phyloP scores from a whole-genome alignment of 352 stramenopile genomes.

The Blastocystis sp. region DNA sequence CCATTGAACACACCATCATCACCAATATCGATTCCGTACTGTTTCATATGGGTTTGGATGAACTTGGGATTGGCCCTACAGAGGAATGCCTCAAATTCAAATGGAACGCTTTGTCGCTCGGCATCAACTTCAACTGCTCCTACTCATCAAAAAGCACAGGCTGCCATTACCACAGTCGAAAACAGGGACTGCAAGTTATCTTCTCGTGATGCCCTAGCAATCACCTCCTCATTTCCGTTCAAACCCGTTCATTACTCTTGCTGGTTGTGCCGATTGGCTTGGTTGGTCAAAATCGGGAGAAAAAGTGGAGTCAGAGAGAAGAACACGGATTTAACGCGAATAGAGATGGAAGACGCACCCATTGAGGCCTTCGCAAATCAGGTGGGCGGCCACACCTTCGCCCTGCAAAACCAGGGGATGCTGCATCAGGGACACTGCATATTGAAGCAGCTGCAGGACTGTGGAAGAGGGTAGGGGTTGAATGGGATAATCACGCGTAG shows the following conservation, averaged over 20 bases:
- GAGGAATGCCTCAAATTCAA: not conserved
- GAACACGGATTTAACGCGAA: not conserved
- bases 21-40: not conserved
- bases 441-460: slow-evolving; percentile 52
- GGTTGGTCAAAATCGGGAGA: not conserved
- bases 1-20: not conserved
- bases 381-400: slow-evolving; percentile 63
- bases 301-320: not conserved
- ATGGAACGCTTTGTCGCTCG: not conserved
- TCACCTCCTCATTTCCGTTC: not conserved
- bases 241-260: not conserved
- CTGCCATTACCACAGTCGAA: not conserved
- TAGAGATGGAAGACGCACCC: slow-evolving; percentile 23
- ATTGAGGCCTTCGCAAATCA: slow-evolving; percentile 67
- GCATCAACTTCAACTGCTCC: not conserved
- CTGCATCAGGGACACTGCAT: slow-evolving; percentile 62
- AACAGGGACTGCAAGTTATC: not conserved
- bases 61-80: not conserved
- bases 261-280: not conserved
- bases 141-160: not conserved
- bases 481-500: slow-evolving; percentile 4
- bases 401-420: slow-evolving; percentile 53
- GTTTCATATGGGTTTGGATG: not conserved
- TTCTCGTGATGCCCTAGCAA: not conserved
- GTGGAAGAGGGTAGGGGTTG: slow-evolving; percentile 58